These are phyloP conservation scores for Balansia obtecta DNA, from an alignment of 2,329 filamentous ascomycete genomes.

Conservation along the genomic window DNA sequence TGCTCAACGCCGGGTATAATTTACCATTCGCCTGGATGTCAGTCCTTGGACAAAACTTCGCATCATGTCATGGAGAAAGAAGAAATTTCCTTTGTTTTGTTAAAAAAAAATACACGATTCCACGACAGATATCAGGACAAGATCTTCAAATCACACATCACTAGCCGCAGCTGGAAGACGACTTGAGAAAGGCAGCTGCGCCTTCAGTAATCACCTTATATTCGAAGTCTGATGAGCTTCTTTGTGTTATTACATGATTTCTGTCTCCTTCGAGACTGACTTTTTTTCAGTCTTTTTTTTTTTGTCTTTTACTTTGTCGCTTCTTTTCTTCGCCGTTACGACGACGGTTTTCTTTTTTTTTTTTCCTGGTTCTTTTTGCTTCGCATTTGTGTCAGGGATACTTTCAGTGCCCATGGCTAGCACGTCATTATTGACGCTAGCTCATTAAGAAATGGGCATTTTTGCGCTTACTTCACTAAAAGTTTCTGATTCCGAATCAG, in stretches of 20 bases:
- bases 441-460: neutral
- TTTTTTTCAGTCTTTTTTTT: too few species aligned
- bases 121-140: constrained; percentile 8
- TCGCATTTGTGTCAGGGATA: neutral
- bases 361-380: neutral
- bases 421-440: neutral
- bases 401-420: constrained; percentile 1
- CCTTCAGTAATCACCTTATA: neutral
- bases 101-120: constrained; percentile 4
- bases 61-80: neutral
- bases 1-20: neutral
- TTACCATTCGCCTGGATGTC: neutral
- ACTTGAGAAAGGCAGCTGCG: neutral
- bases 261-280: neutral
- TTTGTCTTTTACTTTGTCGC: neutral
- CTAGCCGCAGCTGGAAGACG: neutral
- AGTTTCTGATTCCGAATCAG: neutral
- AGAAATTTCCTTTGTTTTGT: neutral
- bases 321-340: neutral
- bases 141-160: neutral
- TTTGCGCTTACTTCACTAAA: neutral
- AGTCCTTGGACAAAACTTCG: neutral
- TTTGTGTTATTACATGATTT: constrained; percentile 11
- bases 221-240: constrained; percentile 4
- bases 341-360: neutral